A percentile compares a stretch with the other conserved stretches of the same genome.
phyloP scores from a whole-genome alignment of 73 alveolate genomes.

The Paramecium caudatum region DNA sequence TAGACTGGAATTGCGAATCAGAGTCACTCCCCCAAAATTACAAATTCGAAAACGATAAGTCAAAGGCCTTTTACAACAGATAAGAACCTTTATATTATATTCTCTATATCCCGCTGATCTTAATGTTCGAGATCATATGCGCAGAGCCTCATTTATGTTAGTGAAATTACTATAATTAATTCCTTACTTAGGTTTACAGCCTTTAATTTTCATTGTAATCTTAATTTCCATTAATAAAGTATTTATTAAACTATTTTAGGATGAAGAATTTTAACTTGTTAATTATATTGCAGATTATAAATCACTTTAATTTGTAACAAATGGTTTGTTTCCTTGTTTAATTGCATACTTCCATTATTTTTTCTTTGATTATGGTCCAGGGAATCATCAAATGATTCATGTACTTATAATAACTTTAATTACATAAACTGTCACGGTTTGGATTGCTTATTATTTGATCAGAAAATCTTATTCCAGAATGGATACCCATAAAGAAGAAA shows the following conservation, averaged over 20 bases:
- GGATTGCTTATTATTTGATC: conserved; percentile 20
- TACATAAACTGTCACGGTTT: neutral
- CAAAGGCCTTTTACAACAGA: neutral
- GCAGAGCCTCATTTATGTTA: neutral
- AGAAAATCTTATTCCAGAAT: neutral
- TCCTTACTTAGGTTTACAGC: neutral
- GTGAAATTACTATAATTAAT: neutral
- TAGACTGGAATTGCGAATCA: neutral
- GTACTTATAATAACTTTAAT: neutral
- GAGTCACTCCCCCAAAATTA: neutral
- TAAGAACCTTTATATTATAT: neutral
- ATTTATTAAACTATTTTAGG: neutral
- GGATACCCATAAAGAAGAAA: neutral
- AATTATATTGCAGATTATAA: conserved; percentile 53
- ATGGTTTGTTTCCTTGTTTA: conserved; percentile 22
- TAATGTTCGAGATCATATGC: conserved; percentile 15
- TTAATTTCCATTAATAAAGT: conserved; percentile 7
- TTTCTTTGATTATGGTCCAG: conserved; percentile 12
- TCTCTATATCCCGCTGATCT: conserved; percentile 55
- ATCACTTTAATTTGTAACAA: neutral
- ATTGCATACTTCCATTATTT: conserved; percentile 35
- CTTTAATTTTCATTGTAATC: neutral
- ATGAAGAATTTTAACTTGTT: conserved; percentile 45
- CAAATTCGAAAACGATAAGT: neutral
- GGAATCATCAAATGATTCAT: neutral